Conservation (phyloP, 352 stramenopile species). For the Phytophthora vignae region DNA sequence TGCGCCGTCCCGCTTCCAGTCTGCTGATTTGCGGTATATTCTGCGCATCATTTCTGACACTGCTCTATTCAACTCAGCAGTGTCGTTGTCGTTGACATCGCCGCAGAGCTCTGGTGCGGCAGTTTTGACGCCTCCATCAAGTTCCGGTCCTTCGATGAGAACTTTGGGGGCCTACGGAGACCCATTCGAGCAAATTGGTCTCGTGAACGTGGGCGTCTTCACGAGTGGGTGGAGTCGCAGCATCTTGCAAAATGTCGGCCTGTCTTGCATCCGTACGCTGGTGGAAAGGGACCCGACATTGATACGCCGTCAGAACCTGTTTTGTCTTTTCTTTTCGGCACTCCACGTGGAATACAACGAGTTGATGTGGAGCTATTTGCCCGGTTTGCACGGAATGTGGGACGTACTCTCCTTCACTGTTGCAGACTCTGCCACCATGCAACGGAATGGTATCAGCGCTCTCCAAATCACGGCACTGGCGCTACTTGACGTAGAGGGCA, state of each 20-base stretch:
- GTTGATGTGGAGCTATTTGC: slow-evolving; percentile 69
- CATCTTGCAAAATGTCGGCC: slow-evolving; percentile 72
- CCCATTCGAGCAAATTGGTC: slow-evolving; percentile 41
- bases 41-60: slow-evolving; percentile 67
- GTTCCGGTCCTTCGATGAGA: slow-evolving; percentile 8
- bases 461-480: slow-evolving; percentile 70
- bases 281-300: slow-evolving; percentile 77
- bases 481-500: slow-evolving; percentile 73
- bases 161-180: slow-evolving; percentile 36
- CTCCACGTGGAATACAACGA: slow-evolving; percentile 76
- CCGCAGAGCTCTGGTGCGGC: slow-evolving; percentile 18
- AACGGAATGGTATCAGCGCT: slow-evolving; percentile 45
- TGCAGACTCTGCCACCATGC: slow-evolving; percentile 27
- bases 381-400: slow-evolving; percentile 74
- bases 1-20: slow-evolving; percentile 66
- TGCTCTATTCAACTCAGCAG: slow-evolving; percentile 33
- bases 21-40: slow-evolving; percentile 65
- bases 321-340: slow-evolving; percentile 80
- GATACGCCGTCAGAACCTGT: slow-evolving; percentile 66
- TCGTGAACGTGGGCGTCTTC: slow-evolving; percentile 47
- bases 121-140: slow-evolving; percentile 37
- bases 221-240: slow-evolving; percentile 67
- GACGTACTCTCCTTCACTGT: slow-evolving; percentile 61
- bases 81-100: slow-evolving; percentile 9
- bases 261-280: slow-evolving; percentile 83